Evolutionary conservation across 2,329 filamentous ascomycete genomes (phyloP), one percentile per base, ranked within the genome.

Genomic region (Daldinia sp.): DNA sequence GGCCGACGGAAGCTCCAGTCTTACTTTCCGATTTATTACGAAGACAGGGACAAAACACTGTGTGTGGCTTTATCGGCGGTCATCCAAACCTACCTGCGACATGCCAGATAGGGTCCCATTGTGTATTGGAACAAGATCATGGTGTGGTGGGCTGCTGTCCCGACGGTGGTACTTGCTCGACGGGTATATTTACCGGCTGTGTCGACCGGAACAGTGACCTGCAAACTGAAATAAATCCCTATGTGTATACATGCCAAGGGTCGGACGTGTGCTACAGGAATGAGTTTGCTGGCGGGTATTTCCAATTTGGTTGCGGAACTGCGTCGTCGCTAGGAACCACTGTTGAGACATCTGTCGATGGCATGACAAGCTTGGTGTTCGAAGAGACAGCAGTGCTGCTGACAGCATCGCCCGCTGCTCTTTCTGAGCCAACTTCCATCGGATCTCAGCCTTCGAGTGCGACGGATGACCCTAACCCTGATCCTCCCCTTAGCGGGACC

Each of bases 11-110:
- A 2, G 73, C 77, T 13, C 81, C 81, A 9, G 61, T 72, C 3
- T 70, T 75, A 49, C 75, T 75, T 39, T 72, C 70, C 37, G 74
- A 77, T 35, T 74, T 81, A 4, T 70, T 72, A 21, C 78, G 77
- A 45, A 79, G 81, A 35, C 78, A 82, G 61, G 71, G 39, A 34
- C 49, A 73, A 23, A 85, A 85, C 73, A 87, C 85, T 13, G 72
- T 88, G 58, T 87, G 85, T 68, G 85, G 85, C 39, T 88, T 81
- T 73, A 79, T 88, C 69, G 82, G 80, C 63, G 85, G 84, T 19
- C 73, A 86, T 65, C 73, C 80, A 0, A 74, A 75, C 21, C 74
- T 86, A 27, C 83, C 85, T 2, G 85, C 85, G 35, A 87, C 85
- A 34, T 88, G 85, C 71, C 81, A 79, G 25, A 78, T 80, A 0